Conservation (phyloP, 352 stramenopile species). For the Phytopythium boreale region DNA sequence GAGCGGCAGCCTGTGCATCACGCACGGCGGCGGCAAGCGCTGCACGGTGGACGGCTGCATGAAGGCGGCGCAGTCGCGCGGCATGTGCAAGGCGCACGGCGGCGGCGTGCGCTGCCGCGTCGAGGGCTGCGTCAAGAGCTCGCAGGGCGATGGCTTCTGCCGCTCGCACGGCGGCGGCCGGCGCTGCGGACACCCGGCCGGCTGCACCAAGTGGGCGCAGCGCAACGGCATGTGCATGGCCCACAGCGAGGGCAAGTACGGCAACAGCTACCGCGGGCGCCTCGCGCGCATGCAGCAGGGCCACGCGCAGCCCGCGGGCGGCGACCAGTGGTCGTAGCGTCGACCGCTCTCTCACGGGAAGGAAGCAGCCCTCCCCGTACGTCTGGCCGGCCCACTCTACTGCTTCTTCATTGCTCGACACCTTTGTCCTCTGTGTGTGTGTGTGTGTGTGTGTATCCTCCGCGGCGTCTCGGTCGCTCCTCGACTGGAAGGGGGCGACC, state of each 20-base stretch:
- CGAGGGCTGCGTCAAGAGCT: constrained; percentile 82
- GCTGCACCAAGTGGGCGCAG: constrained; percentile 80
- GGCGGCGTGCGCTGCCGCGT: constrained; percentile 78
- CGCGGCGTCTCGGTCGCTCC: neutral
- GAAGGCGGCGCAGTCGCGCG: constrained; percentile 75
- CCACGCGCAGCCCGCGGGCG: neutral
- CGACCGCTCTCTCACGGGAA: neutral
- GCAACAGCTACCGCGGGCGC: constrained; percentile 74
- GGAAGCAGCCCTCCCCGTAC: neutral
- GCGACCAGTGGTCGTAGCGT: constrained; percentile 1
- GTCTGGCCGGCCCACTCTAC: neutral
- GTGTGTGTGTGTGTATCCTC: too few relatives aligned
- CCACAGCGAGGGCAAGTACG: constrained; percentile 79
- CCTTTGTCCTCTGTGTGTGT: too few relatives aligned
- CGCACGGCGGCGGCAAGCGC: constrained; percentile 78
- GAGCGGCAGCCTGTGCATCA: constrained; percentile 81
- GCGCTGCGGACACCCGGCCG: constrained; percentile 65
- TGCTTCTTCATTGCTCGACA: neutral
- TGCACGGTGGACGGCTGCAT: constrained; percentile 76
- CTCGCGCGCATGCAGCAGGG: constrained; percentile 35
- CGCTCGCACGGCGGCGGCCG: constrained; percentile 70
- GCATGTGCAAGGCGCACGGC: constrained; percentile 85
- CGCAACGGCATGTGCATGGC: constrained; percentile 86
- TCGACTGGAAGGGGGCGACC: constrained; percentile 3
- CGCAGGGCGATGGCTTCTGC: constrained; percentile 81